Evolutionary conservation across 495 filamentous ascomycete species (phyloP).

Genomic region (Apodospora peruviana): DNA sequence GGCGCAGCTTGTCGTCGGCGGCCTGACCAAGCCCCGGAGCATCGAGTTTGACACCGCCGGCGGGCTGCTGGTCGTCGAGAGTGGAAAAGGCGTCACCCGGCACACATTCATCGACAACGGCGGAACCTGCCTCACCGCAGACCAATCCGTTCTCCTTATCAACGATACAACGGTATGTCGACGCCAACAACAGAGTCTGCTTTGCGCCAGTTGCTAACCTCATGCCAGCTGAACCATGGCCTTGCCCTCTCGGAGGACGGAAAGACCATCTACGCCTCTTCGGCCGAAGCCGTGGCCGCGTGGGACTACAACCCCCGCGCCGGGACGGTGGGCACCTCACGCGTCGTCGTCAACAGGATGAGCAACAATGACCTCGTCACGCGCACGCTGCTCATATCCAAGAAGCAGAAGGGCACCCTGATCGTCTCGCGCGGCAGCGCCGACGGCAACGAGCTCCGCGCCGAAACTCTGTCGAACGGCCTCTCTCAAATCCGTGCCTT

Average conservation of each 20-base stretch:
- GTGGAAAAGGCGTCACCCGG: constrained; percentile 44
- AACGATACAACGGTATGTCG: constrained; percentile 33
- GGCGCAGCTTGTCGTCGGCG: constrained; percentile 47
- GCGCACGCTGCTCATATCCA: constrained; percentile 50
- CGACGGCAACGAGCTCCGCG: constrained; percentile 43
- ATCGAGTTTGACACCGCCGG: constrained; percentile 54
- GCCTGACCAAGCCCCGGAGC: constrained; percentile 48
- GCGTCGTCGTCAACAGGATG: constrained; percentile 52
- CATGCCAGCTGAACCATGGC: constrained; percentile 54
- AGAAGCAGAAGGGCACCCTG: constrained; percentile 33
- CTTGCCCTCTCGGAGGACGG: constrained; percentile 55
- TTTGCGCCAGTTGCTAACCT: background rate
- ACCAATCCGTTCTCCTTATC: constrained; percentile 32
- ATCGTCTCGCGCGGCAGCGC: constrained; percentile 55
- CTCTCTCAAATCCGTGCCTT: constrained; percentile 57
- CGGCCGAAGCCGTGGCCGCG: constrained; percentile 45
- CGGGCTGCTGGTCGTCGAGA: constrained; percentile 52
- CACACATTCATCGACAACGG: constrained; percentile 45
- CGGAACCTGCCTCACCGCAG: constrained; percentile 43
- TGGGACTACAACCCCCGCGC: constrained; percentile 51
- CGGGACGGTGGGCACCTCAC: constrained; percentile 35
- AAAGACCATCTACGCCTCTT: constrained; percentile 57
- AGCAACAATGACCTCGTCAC: constrained; percentile 51
- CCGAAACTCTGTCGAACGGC: constrained; percentile 42
- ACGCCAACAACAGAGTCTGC: no score